Evolutionary conservation across 2,329 filamentous ascomycete species (phyloP), one percentile per base, ranked within the genome.

Genomic region (Huntiella abstrusa): DNA sequence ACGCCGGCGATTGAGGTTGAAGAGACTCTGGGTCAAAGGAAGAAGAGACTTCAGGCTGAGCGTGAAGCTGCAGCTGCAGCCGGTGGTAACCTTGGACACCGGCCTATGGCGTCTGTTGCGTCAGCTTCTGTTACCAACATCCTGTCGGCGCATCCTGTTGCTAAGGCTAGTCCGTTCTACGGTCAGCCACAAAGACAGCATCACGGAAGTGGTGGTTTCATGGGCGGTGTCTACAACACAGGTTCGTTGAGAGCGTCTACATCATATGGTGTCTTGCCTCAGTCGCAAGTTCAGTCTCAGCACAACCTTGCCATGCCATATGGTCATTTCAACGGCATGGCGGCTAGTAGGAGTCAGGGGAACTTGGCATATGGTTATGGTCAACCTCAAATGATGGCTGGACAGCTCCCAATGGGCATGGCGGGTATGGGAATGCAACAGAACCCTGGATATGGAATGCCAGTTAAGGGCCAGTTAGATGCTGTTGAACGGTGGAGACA

Each of bases 21-120:
- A 54, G 83, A 91, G 57, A 88, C 83, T 0, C 66, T 91, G 0
- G 83, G 82, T 7, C 81, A 88, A 58, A 76, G 83, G 8, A 76
- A 82, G 1, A 75, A 75, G 22, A 73, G 83, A 19, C 66, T 91
- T 1, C 81, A 86, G 57, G 75, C 77, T 5, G 75, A 79, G 55
- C 67, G 68, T 19, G 77, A 82, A 59, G 77, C 77, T 5, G 70
- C 73, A 22, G 70, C 73, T 51, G 63, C 67, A 37, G 71, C 72
- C 52, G 71, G 73, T 58, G 62, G 58, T 59, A 46, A 13, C 49
- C 49, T n/a, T 42, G 46, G 5, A 41, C 41, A 13, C 48, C 50
- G 15, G 39, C 51, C 5, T 22, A 19, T 10, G 22, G 22, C 22
- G 22, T 28, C 22, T 28, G 22, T 28, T 28, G 22, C 22, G 10